Percentiles rank a stretch among this genome's conserved stretches.
These are phyloP conservation scores for Coprinopsis strossmayeri DNA, from an alignment of 768 basidiomycete species.

Conservation along the genomic window DNA sequence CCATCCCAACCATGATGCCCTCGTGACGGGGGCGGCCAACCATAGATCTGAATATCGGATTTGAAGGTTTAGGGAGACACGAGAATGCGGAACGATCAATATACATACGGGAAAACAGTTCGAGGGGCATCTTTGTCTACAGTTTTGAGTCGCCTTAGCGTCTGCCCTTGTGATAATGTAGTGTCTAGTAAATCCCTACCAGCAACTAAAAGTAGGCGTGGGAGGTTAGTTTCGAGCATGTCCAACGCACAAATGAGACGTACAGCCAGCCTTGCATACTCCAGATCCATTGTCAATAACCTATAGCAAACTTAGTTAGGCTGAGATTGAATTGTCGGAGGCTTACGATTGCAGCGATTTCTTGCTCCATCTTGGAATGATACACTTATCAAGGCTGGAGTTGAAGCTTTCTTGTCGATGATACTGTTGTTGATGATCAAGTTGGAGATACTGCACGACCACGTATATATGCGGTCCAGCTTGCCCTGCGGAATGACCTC, in stretches of 20 bases:
- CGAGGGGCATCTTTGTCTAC: slow-evolving; percentile 75
- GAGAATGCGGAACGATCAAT: background rate
- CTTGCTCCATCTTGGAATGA: slow-evolving; percentile 38
- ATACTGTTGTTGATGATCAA: no score
- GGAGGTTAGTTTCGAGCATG: slow-evolving; percentile 5
- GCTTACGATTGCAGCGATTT: slow-evolving; percentile 31
- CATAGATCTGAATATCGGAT: slow-evolving; percentile 49
- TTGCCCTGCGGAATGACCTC: no score
- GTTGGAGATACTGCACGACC: no score
- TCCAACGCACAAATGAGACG: slow-evolving; percentile 25
- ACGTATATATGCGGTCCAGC: no score
- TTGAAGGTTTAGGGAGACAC: background rate
- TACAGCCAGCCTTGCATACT: slow-evolving; percentile 98
- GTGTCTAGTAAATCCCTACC: slow-evolving; percentile 32
- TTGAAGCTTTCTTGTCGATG: no score
- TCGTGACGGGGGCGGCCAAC: slow-evolving; percentile 86
- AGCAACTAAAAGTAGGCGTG: slow-evolving; percentile 34
- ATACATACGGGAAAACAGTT: slow-evolving; percentile 82
- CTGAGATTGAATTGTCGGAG: slow-evolving; percentile 31
- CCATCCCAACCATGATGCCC: slow-evolving; percentile 92
- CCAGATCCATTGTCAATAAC: slow-evolving; percentile 89
- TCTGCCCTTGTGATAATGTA: background rate
- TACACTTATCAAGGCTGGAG: no score
- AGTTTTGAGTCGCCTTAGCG: slow-evolving; percentile 23
- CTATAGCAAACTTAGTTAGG: slow-evolving; percentile 24